Conservation (phyloP, 345 rosid species). For the Eutrema japonicum region DNA sequence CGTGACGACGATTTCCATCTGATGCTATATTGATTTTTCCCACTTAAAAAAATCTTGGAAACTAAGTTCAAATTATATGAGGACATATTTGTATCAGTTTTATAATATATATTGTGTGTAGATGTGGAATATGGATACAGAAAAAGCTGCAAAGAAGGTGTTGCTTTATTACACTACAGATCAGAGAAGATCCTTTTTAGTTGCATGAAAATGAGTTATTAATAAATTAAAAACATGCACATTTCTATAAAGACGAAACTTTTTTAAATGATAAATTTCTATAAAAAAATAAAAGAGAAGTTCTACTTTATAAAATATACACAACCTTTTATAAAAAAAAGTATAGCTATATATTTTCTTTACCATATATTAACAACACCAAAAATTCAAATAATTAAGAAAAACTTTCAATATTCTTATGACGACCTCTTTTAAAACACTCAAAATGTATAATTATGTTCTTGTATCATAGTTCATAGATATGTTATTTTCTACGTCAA, state of each 20-base stretch:
- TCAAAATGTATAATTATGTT: too few relatives aligned
- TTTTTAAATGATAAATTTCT: background rate
- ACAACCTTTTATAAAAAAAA: background rate
- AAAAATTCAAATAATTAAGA: too few relatives aligned
- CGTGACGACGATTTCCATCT: slow-evolving; percentile 29
- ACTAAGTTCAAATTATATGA: slow-evolving; percentile 12
- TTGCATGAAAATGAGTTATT: slow-evolving; percentile 39
- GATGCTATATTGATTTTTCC: slow-evolving; percentile 3
- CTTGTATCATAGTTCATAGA: too few relatives aligned
- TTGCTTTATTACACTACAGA: slow-evolving; percentile 36
- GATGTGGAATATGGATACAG: slow-evolving; percentile 28
- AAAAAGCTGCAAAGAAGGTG: slow-evolving; percentile 40
- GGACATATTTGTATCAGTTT: slow-evolving; percentile 17
- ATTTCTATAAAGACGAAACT: slow-evolving; percentile 35
- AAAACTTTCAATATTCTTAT: too few relatives aligned
- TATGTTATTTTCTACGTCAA: too few relatives aligned
- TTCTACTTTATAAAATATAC: background rate
- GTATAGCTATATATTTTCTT: too few relatives aligned
- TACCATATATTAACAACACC: too few relatives aligned
- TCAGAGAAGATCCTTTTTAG: slow-evolving; percentile 31
- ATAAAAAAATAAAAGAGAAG: background rate
- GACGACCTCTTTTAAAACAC: too few relatives aligned
- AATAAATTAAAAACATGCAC: slow-evolving; percentile 31
- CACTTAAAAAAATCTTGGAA: background rate
- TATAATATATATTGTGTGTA: background rate